phyloP scores from a whole-genome alignment of 495 filamentous ascomycete genomes.

The Aspergillus conjunctus region DNA sequence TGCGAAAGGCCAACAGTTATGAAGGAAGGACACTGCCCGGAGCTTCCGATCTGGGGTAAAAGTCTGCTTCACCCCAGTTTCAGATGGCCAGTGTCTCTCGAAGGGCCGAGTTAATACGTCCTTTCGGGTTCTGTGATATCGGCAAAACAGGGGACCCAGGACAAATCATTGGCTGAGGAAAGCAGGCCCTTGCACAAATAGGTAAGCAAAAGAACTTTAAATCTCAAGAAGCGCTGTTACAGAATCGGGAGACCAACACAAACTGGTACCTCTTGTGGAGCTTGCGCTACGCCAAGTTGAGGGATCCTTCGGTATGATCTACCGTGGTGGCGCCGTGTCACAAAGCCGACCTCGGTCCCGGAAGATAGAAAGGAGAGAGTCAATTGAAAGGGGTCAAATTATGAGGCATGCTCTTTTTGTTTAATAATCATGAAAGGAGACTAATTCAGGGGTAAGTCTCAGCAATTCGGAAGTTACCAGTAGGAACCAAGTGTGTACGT shows the following conservation, averaged over 20 bases:
- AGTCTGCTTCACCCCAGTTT: conserved; percentile 6
- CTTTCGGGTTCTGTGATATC: conserved; percentile 1
- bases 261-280: conserved; percentile 9
- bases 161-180: conserved; percentile 7
- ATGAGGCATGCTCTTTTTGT: background rate
- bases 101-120: conserved; percentile 2
- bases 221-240: conserved; percentile 12
- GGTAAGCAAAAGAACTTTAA: conserved; percentile 7
- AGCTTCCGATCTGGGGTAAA: conserved; percentile 12
- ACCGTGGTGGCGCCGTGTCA: conserved; percentile 26
- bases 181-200: conserved; percentile 3
- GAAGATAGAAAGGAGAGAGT: conserved; percentile 5
- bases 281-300: conserved; percentile 7
- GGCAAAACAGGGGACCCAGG: background rate
- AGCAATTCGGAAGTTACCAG: background rate
- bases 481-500: background rate
- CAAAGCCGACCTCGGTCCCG: conserved; percentile 28
- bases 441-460: conserved; percentile 29
- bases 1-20: conserved; percentile 1
- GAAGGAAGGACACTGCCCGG: conserved; percentile 9
- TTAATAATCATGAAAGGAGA: conserved; percentile 5
- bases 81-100: conserved; percentile 8
- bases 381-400: background rate
- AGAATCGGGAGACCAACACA: conserved; percentile 18
- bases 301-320: conserved; percentile 25